A percentile compares a stretch with the other conserved stretches of the same genome.
Evolutionary conservation across 768 basidiomycete species (phyloP).

Genomic region (Kwoniella botswanensis): DNA sequence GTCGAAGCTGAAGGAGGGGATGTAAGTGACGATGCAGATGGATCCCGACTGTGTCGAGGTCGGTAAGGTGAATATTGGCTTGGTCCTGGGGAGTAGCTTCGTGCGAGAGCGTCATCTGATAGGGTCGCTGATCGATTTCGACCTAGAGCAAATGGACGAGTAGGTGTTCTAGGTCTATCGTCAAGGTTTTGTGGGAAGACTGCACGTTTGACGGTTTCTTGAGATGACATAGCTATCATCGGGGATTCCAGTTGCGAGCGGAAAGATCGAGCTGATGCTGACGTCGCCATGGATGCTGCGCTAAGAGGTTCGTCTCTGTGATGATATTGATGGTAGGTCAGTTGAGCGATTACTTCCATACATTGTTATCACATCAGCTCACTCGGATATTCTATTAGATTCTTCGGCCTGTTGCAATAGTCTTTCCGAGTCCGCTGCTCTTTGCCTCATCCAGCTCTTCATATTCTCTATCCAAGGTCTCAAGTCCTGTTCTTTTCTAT

Average conservation of each 20-base stretch:
- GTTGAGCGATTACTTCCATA: background rate
- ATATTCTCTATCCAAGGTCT: conserved; percentile 74
- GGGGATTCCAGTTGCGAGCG: conserved; percentile 7
- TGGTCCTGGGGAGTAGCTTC: conserved; percentile 18
- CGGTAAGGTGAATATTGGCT: conserved; percentile 8
- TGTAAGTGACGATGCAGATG: conserved; percentile 36
- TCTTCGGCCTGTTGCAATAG: conserved; percentile 38
- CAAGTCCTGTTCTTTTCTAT: conserved; percentile 62
- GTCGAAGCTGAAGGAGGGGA: conserved; percentile 37
- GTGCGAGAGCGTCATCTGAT: conserved; percentile 27
- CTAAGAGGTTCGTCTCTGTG: conserved; percentile 34
- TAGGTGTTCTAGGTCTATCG: conserved; percentile 12
- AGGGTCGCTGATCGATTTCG: conserved; percentile 29
- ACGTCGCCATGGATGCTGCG: conserved; percentile 18
- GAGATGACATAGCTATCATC: conserved; percentile 28
- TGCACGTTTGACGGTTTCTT: conserved; percentile 35
- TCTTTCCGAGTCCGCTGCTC: conserved; percentile 46
- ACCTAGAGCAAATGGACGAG: conserved; percentile 12
- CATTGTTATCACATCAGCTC: conserved; percentile 9
- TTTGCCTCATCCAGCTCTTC: conserved; percentile 74
- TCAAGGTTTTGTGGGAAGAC: conserved; percentile 25
- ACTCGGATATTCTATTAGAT: conserved; percentile 36
- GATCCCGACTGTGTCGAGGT: conserved; percentile 24
- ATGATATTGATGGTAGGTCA: conserved; percentile 8
- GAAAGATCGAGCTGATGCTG: conserved; percentile 14